Evolutionary conservation across 192 early-diverging fungal genomes (phyloP).

Genomic region (Lobosporangium transversale): DNA sequence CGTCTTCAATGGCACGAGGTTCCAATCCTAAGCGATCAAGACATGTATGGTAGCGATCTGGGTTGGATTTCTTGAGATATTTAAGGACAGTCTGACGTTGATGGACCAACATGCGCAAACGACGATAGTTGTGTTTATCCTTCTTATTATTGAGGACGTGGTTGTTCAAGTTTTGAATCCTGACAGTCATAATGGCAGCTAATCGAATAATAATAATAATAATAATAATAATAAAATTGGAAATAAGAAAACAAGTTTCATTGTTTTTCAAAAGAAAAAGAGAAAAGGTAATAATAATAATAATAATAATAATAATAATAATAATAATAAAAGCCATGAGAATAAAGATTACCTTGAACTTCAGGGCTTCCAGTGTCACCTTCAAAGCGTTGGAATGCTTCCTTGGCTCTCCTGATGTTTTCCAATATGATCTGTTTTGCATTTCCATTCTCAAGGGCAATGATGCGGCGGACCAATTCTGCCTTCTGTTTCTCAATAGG

Average conservation of each 20-base stretch:
- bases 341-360: constrained; percentile 79
- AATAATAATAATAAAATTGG: too few relatives aligned
- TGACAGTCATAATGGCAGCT: constrained; percentile 92
- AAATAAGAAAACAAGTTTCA: too few relatives aligned
- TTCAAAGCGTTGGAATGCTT: constrained; percentile 79
- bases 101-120: constrained; percentile 81
- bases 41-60: constrained; percentile 74
- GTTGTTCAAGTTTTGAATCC: constrained; percentile 85
- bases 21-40: constrained; percentile 77
- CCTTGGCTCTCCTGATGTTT: constrained; percentile 77
- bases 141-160: constrained; percentile 85
- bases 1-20: constrained; percentile 69
- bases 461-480: constrained; percentile 74
- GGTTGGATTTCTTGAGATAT: constrained; percentile 82
- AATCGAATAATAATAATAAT: too few relatives aligned
- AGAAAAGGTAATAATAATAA: too few relatives aligned
- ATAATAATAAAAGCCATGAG: not conserved
- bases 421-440: constrained; percentile 77
- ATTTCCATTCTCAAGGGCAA: constrained; percentile 85
- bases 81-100: constrained; percentile 87
- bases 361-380: constrained; percentile 92
- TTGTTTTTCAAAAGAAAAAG: not conserved
- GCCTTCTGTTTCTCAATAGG: constrained; percentile 62
- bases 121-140: constrained; percentile 90
- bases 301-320: too few relatives aligned